Evolutionary conservation across 2,329 filamentous ascomycete species (phyloP), one percentile per base, ranked within the genome.

Genomic region (Cercospora sp.): DNA sequence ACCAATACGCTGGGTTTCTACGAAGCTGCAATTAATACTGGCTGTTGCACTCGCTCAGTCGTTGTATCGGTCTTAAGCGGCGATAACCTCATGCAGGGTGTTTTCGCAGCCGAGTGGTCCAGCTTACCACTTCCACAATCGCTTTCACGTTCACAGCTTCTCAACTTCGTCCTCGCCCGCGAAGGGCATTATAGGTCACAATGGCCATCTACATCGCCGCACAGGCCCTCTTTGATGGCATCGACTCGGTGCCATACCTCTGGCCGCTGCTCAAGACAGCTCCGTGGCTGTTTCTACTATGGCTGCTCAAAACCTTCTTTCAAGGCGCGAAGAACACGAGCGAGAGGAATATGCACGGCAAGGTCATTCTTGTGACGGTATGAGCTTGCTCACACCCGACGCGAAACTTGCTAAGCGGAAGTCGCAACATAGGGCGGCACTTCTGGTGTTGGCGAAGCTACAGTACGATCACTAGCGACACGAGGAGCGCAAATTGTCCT

Each of bases 401-500:
- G 32, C 9, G 7, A 5, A 8, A 8, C 10, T 76, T 61, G 79
- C 66, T 74, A 53, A 70, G 2, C 13, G 28, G 49, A 51, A 30
- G 21, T 34, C 8, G 18, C 26, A 21, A 51, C 4, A 16, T 16
- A 90, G 89, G 90, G 95, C 73, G 95, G 94, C 30, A 99, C 95
- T 63, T 94, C 94, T 57, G 95, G 95, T 13, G 91, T 99, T 77
- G 95, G 95, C 61, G 91, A 93, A 68, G 86, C 88, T 66, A 87
- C 92, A 53, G 91, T 91, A 5, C 84, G 88, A 71, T 87, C 90
- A 67, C 87, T 99, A 63, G 94, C 94, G 65, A 78, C 82, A 18
- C 89, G 93, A 72, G 95, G 95, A 72, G 94, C 94, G 58, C 96
- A 99, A 82, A 84, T 99, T 70, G 86, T 98, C 68, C 89, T 99